These are phyloP conservation scores for Auxenochlorella protothecoides DNA, from an alignment of 139 green algal species.

Conservation along the genomic window DNA sequence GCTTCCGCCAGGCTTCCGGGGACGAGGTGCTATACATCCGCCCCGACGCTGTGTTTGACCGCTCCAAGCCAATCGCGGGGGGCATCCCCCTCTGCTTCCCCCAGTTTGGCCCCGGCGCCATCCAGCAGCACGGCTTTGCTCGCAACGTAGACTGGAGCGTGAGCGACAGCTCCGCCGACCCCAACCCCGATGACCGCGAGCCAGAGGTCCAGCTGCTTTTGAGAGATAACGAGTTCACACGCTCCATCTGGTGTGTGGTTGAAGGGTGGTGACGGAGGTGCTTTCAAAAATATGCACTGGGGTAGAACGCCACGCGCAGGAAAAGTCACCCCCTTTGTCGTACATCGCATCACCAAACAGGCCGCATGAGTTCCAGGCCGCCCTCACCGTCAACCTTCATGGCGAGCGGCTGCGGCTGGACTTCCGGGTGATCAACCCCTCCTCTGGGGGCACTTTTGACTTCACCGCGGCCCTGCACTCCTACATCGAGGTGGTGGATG, in stretches of 20 bases:
- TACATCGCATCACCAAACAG: background rate
- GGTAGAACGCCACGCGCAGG: too few relatives aligned
- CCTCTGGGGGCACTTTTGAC: conserved; percentile 54
- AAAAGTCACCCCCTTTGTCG: too few relatives aligned
- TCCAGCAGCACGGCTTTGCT: conserved; percentile 96
- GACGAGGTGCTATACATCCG: conserved; percentile 86
- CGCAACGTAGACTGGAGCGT: conserved; percentile 87
- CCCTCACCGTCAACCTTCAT: conserved; percentile 69
- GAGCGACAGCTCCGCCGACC: conserved; percentile 67
- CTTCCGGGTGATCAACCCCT: conserved; percentile 80
- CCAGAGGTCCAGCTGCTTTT: conserved; percentile 78
- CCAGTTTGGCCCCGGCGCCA: conserved; percentile 84
- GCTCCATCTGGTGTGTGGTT: conserved; percentile 76
- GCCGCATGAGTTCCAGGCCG: conserved; percentile 67
- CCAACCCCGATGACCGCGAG: conserved; percentile 81
- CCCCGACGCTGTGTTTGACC: conserved; percentile 92
- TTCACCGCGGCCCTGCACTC: conserved; percentile 95
- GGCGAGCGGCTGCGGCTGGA: conserved; percentile 67
- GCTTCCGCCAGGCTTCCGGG: background rate
- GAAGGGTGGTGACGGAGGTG: conserved; percentile 30
- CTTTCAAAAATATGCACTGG: background rate
- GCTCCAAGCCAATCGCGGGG: conserved; percentile 79
- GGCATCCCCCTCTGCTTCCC: conserved; percentile 97
- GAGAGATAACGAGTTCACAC: conserved; percentile 79
- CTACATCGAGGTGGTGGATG: conserved; percentile 84